Evolutionary conservation across 371 early-diverging fungal genomes (phyloP), one percentile per base, ranked within the genome.

Genomic region (Zopfochytrium polystomum): DNA sequence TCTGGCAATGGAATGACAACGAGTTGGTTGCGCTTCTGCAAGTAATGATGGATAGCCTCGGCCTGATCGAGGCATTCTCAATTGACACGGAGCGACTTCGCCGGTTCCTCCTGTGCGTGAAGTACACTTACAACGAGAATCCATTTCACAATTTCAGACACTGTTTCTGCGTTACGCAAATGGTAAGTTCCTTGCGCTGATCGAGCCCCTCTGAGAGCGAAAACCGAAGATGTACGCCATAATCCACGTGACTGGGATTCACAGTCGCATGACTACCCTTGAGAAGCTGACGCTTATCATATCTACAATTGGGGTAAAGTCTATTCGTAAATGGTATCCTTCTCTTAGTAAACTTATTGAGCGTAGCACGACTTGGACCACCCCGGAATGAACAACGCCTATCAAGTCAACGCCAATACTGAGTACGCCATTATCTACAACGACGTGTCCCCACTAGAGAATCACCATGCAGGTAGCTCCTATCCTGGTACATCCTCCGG

Each of bases 361-460:
- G 47, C 9, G 2, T 52, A 75, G 71, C 79, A 78, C 56, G 79
- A 78, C 53, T 56, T 78, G 20, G 79, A 78, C 54, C 79, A 78
- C 52, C 73, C 78, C 1, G 80, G 80, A 9, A 71, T 68, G 67
- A 80, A 80, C 70, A 80, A 80, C 55, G 77, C 80, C 1, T 80
- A 80, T 54, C 80, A 80, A 64, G 65, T 77, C 38, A 80, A 80
- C 56, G 79, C 82, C 6, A 58, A 55, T 33, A 79, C 82, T 0
- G 76, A 77, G 25, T 66, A 75, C 29, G 75, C 82, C 11, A 71
- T 78, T 20, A 64, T 77, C 18, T 83, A 83, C 73, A 81, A 80
- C 62, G 83, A 82, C 58, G 63, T 67, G 4, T 75, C 79, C 3
- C 80, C 81, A 0, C 60, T 82, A n/a, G 83, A 82, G 69, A 79